Conservation (phyloP, 257 asterid species). For the Fraxinus excelsior region DNA sequence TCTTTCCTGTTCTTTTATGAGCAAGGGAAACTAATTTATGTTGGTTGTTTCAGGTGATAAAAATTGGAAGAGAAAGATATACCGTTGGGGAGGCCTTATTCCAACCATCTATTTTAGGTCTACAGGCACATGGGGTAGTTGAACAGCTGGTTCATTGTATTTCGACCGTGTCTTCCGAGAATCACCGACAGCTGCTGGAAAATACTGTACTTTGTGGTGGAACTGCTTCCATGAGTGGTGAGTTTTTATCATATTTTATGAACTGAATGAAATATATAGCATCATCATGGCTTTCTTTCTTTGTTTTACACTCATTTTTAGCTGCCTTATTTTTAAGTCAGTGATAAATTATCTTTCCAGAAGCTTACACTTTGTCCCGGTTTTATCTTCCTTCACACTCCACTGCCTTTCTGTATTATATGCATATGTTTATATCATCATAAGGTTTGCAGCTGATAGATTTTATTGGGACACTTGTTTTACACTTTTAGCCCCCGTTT, state of each 20-base stretch:
- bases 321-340: slow-evolving; percentile 4
- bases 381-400: background rate
- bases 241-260: slow-evolving; percentile 2
- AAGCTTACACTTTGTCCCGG: background rate
- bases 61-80: slow-evolving; percentile 80
- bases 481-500: background rate
- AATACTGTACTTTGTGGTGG: slow-evolving; percentile 98
- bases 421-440: background rate
- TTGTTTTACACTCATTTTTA: slow-evolving; percentile 6
- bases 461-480: background rate
- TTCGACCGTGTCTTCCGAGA: slow-evolving; percentile 86
- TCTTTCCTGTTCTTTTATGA: slow-evolving; percentile 8
- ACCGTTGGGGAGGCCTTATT: slow-evolving; percentile 91
- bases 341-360: background rate
- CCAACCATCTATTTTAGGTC: slow-evolving; percentile 77
- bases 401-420: background rate
- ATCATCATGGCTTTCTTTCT: slow-evolving; percentile 9
- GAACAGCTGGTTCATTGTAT: slow-evolving; percentile 95
- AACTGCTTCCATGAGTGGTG: slow-evolving; percentile 84
- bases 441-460: background rate
- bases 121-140: slow-evolving; percentile 87
- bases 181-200: slow-evolving; percentile 92
- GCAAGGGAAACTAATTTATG: background rate
- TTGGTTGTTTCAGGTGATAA: slow-evolving; percentile 59
- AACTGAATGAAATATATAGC: slow-evolving; percentile 11